Evolutionary conservation across 2,329 filamentous ascomycete genomes (phyloP).

Genomic region (Clonostachys rhizophaga): DNA sequence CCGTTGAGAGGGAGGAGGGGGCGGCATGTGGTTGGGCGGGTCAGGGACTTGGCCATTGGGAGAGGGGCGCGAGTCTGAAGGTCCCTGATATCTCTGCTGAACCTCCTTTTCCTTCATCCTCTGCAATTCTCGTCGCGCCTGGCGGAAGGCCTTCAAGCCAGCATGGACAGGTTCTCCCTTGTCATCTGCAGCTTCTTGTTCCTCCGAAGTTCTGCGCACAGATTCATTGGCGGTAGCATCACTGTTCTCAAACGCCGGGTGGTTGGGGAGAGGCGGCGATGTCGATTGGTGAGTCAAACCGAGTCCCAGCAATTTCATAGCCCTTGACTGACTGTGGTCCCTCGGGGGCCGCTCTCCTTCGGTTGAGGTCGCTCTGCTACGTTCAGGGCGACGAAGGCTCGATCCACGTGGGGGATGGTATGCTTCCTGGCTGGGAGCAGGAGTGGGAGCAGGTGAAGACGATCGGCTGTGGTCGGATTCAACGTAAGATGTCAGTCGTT

Average conservation of each 20-base stretch:
- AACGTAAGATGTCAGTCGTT: conserved; percentile 66
- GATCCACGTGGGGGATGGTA: conserved; percentile 1
- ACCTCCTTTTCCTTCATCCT: conserved; percentile 48
- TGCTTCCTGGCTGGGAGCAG: neutral
- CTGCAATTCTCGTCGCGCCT: conserved; percentile 52
- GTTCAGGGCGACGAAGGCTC: neutral
- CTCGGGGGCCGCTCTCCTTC: neutral
- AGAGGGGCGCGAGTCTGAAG: neutral
- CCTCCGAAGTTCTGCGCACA: conserved; percentile 8
- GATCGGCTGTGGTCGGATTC: conserved; percentile 44
- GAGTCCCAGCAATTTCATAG: neutral
- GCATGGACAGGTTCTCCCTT: conserved; percentile 39
- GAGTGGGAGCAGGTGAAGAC: neutral
- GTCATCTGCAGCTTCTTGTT: conserved; percentile 11
- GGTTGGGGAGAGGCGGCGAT: neutral
- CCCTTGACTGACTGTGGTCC: neutral
- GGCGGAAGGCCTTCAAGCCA: conserved; percentile 51
- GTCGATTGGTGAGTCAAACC: neutral
- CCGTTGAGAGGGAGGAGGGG: conserved; percentile 6
- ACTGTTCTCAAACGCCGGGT: conserved; percentile 19
- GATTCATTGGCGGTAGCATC: neutral
- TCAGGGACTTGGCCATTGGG: neutral
- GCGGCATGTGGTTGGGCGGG: conserved; percentile 1
- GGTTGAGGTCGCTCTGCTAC: neutral
- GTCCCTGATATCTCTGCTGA: conserved; percentile 32